These are phyloP conservation scores for Blastobotrys buckinghamii DNA, from an alignment of 1,139 yeast genomes.

Conservation along the genomic window DNA sequence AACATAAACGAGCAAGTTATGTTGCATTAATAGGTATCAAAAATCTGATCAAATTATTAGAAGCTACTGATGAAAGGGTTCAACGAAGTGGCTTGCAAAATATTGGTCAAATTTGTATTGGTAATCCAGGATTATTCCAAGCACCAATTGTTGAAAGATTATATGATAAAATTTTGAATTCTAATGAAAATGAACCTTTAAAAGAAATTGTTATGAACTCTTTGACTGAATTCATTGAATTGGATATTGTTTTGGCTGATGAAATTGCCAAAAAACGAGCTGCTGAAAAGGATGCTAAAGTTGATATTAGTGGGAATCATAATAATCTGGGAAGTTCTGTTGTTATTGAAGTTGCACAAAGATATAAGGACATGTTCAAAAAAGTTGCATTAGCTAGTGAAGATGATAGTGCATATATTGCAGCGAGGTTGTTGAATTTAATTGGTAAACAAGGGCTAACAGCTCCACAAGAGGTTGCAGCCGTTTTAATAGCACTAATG, in stretches of 20 bases:
- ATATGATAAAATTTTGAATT: slow-evolving; percentile 45
- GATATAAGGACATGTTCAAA: slow-evolving; percentile 48
- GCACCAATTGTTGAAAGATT: slow-evolving; percentile 26
- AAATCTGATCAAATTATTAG: background rate
- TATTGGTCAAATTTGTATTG: slow-evolving; percentile 14
- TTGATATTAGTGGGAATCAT: slow-evolving; percentile 47
- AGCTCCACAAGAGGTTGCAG: slow-evolving; percentile 58
- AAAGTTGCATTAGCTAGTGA: slow-evolving; percentile 45
- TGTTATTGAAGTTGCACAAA: slow-evolving; percentile 62
- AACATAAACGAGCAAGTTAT: background rate
- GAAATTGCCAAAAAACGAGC: slow-evolving; percentile 31
- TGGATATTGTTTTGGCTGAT: slow-evolving; percentile 43
- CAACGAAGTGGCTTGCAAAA: slow-evolving; percentile 10
- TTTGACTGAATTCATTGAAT: slow-evolving; percentile 45
- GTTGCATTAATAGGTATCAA: slow-evolving; percentile 2
- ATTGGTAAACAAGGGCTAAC: slow-evolving; percentile 61
- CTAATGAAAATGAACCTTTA: slow-evolving; percentile 29
- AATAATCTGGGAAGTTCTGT: slow-evolving; percentile 57
- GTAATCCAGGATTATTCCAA: slow-evolving; percentile 11
- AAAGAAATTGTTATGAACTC: slow-evolving; percentile 50
- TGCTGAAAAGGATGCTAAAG: slow-evolving; percentile 33
- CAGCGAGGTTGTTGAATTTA: slow-evolving; percentile 49
- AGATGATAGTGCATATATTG: slow-evolving; percentile 41
- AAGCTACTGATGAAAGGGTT: background rate
- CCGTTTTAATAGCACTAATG: slow-evolving; percentile 59